Base-by-base conservation (phyloP, 2,329 filamentous ascomycete genomes). In the Didymellaceae sp. region DNA sequence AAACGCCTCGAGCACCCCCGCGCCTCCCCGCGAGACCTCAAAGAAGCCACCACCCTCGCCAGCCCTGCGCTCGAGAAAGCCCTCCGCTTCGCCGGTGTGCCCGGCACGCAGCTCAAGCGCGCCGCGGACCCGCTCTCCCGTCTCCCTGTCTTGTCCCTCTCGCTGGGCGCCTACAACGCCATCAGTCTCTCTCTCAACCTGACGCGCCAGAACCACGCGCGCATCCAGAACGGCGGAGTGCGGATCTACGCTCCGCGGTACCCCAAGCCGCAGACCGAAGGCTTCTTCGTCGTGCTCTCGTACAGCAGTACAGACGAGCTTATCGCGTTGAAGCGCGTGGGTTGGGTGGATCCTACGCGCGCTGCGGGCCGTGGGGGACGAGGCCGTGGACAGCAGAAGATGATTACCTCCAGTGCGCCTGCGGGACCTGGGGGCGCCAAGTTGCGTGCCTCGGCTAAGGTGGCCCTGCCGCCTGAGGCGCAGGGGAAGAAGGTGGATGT, bases 181-280 rank as follows among this genome's bases (percentile, higher is more conserved):
- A 73, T 82, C 1, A 84, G 84, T 0, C 67, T 96, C 2, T 83
- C 82, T 0, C 77, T 94, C 9, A 75, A 76, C 2, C 70, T 97
- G 11, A 79, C 78, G 32, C 85, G 92, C 0, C 76, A 82, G 40
- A 96, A 96, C 71, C 69, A 82, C 2, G 62, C 63, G 2, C 46
- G 52, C 13, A 42, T 55, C 9, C 61, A 62, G 4, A 56, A 61
- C 8, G 59, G 59, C 1, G 88, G 91, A 1, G 86, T 84, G 39
- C 84, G 88, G 54, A 88, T 97, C 68, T 96, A 87, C 63, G 91
- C 94, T 0, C 93, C 95, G 2, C 82, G 84, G 17, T 97, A 96
- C 75, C 93, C 93, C 1, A 99, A 99, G 74, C 86, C 91, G 13
- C 94, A 99, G 74, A 94, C 86, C 0, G 94, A 99, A 67, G 92